These are phyloP conservation scores for Apiotrichum porosum DNA, from an alignment of 1,284 basidiomycete genomes.

Conservation along the genomic window DNA sequence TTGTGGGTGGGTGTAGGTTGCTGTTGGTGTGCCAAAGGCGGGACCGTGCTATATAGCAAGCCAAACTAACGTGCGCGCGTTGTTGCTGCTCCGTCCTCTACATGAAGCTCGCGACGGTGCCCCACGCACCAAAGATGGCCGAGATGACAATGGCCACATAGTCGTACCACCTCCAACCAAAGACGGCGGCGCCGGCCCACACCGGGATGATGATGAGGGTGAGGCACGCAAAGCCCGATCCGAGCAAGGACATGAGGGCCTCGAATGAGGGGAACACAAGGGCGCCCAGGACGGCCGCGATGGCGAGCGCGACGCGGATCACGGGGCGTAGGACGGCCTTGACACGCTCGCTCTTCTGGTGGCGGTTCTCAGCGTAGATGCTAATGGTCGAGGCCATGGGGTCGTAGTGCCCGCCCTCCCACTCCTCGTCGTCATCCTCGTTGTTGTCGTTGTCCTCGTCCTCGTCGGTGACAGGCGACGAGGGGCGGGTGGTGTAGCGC, in stretches of 20 bases:
- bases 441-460: background rate
- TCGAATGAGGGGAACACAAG: slow-evolving; percentile 81
- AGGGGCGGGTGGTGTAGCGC: slow-evolving; percentile 27
- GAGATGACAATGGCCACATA: slow-evolving; percentile 55
- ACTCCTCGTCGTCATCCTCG: background rate
- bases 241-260: slow-evolving; percentile 78
- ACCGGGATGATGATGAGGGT: slow-evolving; percentile 76
- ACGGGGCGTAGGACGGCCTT: slow-evolving; percentile 55
- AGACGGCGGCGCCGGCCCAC: slow-evolving; percentile 54
- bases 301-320: slow-evolving; percentile 60
- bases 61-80: too few relatives aligned
- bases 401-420: background rate
- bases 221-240: slow-evolving; percentile 73
- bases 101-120: slow-evolving; percentile 53
- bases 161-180: slow-evolving; percentile 55
- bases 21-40: too few relatives aligned
- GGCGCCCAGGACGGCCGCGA: slow-evolving; percentile 63
- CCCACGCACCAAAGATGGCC: slow-evolving; percentile 64
- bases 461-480: slow-evolving; percentile 8
- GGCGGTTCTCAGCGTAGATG: slow-evolving; percentile 52
- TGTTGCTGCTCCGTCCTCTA: too few relatives aligned
- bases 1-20: too few relatives aligned
- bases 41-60: too few relatives aligned
- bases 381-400: slow-evolving; percentile 43
- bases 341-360: slow-evolving; percentile 34